Percentiles rank a stretch among this genome's conserved stretches.
phyloP scores from a whole-genome alignment of 2,329 filamentous ascomycete species.

The Calonectria pseudoreteaudii region DNA sequence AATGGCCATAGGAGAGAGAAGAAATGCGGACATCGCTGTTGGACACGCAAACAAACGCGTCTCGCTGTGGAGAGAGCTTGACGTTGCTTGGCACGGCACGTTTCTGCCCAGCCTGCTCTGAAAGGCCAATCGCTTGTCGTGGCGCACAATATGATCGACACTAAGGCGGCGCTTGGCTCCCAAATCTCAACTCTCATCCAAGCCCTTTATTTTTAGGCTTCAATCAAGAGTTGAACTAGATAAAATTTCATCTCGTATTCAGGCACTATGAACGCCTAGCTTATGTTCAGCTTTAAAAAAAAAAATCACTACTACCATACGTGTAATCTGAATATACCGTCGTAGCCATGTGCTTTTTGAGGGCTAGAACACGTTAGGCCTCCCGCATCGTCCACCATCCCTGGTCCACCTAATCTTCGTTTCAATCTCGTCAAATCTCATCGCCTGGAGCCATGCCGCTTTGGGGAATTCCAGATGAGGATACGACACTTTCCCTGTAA shows the following conservation, averaged over 20 bases:
- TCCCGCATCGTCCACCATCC: neutral
- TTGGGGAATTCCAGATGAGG: neutral
- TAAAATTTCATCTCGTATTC: neutral
- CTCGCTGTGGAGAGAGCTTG: neutral
- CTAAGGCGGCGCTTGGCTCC: neutral
- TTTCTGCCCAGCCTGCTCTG: neutral
- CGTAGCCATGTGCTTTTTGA: neutral
- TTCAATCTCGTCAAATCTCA: slow-evolving; percentile 13
- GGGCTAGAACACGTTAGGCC: neutral
- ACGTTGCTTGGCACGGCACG: neutral
- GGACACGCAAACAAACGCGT: neutral
- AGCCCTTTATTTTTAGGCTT: neutral
- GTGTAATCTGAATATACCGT: neutral
- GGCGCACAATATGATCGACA: neutral
- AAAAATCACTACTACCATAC: neutral
- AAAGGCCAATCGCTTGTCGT: neutral
- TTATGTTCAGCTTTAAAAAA: neutral
- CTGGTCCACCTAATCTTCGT: slow-evolving; percentile 5
- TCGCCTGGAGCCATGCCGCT: neutral
- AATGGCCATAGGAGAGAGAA: neutral
- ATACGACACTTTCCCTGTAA: neutral
- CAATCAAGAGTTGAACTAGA: neutral
- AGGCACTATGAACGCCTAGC: neutral
- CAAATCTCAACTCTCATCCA: neutral
- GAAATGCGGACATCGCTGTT: too few species aligned